These are phyloP conservation scores for Fusarium gaditjirri DNA, from an alignment of 2,329 filamentous ascomycete species.

Conservation along the genomic window DNA sequence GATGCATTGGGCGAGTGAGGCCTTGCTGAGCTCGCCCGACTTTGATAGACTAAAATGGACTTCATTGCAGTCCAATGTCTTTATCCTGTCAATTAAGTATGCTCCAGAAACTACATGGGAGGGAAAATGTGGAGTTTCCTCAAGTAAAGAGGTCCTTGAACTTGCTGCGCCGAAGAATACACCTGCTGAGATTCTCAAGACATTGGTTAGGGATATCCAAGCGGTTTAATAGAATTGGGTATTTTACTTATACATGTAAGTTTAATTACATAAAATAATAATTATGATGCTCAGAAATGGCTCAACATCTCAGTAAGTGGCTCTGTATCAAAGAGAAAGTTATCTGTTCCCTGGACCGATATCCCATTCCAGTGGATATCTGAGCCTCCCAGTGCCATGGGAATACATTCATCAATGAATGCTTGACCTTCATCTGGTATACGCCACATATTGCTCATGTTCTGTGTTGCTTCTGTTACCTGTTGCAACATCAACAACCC, in stretches of 20 bases:
- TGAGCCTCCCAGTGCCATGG: not conserved
- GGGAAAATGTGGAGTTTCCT: not conserved
- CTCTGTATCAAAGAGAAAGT: constrained; percentile 8
- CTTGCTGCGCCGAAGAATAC: not conserved
- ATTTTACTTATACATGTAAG: rapidly evolving
- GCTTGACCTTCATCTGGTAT: not conserved
- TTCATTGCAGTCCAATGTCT: not conserved
- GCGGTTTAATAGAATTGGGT: rapidly evolving
- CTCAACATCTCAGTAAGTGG: not conserved
- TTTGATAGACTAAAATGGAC: not conserved
- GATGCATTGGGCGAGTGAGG: not conserved
- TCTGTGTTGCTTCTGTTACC: not conserved
- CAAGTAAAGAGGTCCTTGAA: not conserved
- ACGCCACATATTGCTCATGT: not conserved
- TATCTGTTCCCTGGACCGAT: not conserved
- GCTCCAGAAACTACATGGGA: not conserved
- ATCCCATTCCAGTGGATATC: not conserved
- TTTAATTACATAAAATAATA: rapidly evolving
- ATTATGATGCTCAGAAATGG: not conserved
- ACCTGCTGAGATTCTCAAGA: not conserved
- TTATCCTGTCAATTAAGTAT: not conserved
- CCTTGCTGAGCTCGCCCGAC: not conserved
- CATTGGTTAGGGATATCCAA: not conserved
- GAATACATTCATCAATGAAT: not conserved
- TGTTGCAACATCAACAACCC: not conserved